Base-by-base conservation (phyloP, 176 grass and related monocot species). In the Oryza brachyantha region DNA sequence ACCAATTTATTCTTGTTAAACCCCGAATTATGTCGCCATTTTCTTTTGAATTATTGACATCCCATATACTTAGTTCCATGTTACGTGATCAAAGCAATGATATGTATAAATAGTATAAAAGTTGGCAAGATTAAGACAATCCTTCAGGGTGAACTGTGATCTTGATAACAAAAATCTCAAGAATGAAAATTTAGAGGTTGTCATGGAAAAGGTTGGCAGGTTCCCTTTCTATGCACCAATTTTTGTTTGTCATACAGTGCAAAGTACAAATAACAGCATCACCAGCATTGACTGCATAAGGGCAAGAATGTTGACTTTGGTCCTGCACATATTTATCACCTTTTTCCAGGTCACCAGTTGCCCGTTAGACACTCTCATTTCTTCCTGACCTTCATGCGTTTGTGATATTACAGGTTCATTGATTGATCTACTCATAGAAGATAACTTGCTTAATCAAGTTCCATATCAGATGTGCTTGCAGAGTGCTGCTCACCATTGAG, bases 401-500 rank as follows among this genome's bases (percentile, higher is more conserved):
- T 45, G 28, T 26, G 12, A 11, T 71, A 21, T 19, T 48, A 10
- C 26, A 38, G 32, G 21, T 38, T 75, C 13, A 27, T 25, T 21
- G 2, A 31, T 74, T 34, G 29, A 55, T 32, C 21, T 57, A 57
- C 31, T 32, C 48, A 0, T 34, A 24, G 41, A 50, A 37, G 29
- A 36, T 31, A 25, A 81, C 54, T 25, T 11, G 31, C 50, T 52
- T 38, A 34, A 39, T 73, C 59, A 62, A 68, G 35, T 68, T 79
- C 64, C 41, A 76, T 77, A 46, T 79, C 26, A 28, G 55, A 82
- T 61, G 79, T 32, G 63, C 64, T 83, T 32, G 64, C 16, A 32
- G 37, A 1, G 8, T 63, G 61, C 22, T 61, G 69, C 26, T 76
- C 80, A 24, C 73, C 71, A 43, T 76, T 90, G 1, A 96, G 87